Base-by-base conservation (phyloP, 495 filamentous ascomycete species). In the Glarea lozoyensis region DNA sequence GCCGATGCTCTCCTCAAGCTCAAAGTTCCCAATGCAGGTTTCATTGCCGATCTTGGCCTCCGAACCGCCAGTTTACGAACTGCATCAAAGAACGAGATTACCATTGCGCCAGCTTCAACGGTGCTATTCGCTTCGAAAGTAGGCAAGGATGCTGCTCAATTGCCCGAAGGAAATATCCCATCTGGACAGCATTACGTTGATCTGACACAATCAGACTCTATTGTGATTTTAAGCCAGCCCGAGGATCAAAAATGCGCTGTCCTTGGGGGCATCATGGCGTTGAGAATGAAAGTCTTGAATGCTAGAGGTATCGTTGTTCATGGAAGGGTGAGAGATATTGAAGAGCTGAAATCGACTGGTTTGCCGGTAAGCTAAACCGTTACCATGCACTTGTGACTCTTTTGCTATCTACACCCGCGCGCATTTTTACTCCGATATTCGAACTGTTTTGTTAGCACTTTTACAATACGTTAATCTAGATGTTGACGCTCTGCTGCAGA, bases 221-320 rank as follows among this genome's bases (percentile, higher is more conserved):
- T 82, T 30, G 70, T 76, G 3, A 64, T 85, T 1, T 59, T 82
- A 24, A 67, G 69, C 20, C 81, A 84, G 50, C 79, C 81, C 0
- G 41, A 54, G 5, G 62, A 63, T 4, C 79, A 82, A 57, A 64
- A 66, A 20, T 80, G 75, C 54, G 81, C 81, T 9, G 71, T 81
- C 10, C 60, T 82, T 0, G 81, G 81, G 22, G 81, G 79, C 2
- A 81, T 85, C 43, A 80, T 84, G 67, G 82, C 78, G 1, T 61
- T 67, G 10, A 60, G 81, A 18, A 78, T 84, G 71, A 73, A 72
- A 43, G 45, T 59, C 5, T 59, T 75, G 0, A 71, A 60, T 1
- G 69, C 70, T 0, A 59, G 57, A 40, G 76, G 62, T 10, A 68
- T 75, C 2, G 62, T 85, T 15, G 72, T 82, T 0, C 63, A 69